Conservation (phyloP, 129 eudicot species). For the Sambucus nigra region DNA sequence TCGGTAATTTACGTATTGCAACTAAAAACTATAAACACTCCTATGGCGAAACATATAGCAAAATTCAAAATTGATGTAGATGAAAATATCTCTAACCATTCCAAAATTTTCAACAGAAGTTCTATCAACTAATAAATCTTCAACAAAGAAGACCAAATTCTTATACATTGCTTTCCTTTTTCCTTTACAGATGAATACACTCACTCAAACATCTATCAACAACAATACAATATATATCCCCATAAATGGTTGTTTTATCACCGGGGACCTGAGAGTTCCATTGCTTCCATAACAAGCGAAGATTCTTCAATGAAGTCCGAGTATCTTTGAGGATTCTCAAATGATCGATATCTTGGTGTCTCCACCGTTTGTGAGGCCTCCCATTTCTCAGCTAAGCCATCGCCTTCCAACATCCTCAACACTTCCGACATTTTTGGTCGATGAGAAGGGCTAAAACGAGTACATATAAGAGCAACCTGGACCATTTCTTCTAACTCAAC, state of each 20-base stretch:
- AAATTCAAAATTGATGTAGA: no score
- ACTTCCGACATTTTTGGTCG: conserved; percentile 97
- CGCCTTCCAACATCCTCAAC: conserved; percentile 84
- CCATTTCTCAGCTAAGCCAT: conserved; percentile 88
- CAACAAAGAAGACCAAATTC: conserved; percentile 3
- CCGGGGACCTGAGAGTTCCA: conserved; percentile 98
- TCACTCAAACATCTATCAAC: conserved; percentile 9
- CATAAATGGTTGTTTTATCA: conserved; percentile 14
- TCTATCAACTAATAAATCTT: conserved; percentile 6
- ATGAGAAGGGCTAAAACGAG: conserved; percentile 63
- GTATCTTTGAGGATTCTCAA: conserved; percentile 46
- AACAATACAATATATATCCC: neutral
- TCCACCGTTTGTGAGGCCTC: conserved; percentile 50
- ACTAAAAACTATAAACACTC: no score
- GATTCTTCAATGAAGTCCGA: conserved; percentile 77
- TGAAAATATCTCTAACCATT: no score
- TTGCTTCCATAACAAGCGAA: conserved; percentile 74
- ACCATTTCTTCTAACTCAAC: conserved; percentile 82
- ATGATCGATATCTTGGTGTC: conserved; percentile 48
- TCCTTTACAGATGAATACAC: conserved; percentile 26
- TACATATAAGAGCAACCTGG: conserved; percentile 77
- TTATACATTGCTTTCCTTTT: conserved; percentile 1
- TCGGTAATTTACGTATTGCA: no score
- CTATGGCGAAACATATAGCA: no score
- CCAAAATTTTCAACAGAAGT: conserved; percentile 9